Evolutionary conservation across 1,284 basidiomycete species (phyloP), one percentile per base, ranked within the genome.

Genomic region (Trametes sp.): DNA sequence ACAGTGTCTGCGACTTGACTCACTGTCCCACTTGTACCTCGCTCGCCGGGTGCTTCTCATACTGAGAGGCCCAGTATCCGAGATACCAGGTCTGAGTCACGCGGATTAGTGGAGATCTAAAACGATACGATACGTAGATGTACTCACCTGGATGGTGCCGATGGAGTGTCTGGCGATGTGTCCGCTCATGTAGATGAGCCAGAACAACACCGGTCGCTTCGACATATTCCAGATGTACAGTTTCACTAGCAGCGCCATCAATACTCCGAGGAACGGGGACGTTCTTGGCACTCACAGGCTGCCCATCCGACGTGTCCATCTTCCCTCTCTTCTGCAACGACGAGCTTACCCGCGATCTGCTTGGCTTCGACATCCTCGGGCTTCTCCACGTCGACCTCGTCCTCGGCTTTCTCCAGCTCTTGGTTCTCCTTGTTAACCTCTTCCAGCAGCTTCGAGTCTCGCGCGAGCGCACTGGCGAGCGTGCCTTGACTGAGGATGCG

Each of bases 321-420:
- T 3, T 82, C 80, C 56, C 86, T 80, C 73, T 89, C 87, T 68
- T 89, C 88, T 5, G 80, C 84, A 13, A 87, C 76, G 33, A 87
- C 79, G 2, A 89, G 75, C 66, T 85, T 84, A 0, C 84, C 83
- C 45, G 75, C 74, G 9, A 70, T 61, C 36, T 74, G 74, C 50
- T 74, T 71, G 9, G 46, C 23, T 53, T 64, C 65, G 10, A 61
- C 66, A 14, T 54, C 63, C 14, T 71, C 68, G 21, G 76, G 74
- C n/a, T 76, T 70, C 59, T 75, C 70, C 4, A 69, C 56, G 55
- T 83, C 81, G 16, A 81, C 65, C 33, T 76, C 76, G 6, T 41
- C 6, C 21, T 81, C 80, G 2, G 71, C 77, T 58, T 81, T 80
- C 55, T 81, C 73, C 16, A 79, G 69, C 21, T 72, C 74, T 38